Conservation (phyloP, 2,329 filamentous ascomycete genomes). For the Aureobasidium leucospermi region DNA sequence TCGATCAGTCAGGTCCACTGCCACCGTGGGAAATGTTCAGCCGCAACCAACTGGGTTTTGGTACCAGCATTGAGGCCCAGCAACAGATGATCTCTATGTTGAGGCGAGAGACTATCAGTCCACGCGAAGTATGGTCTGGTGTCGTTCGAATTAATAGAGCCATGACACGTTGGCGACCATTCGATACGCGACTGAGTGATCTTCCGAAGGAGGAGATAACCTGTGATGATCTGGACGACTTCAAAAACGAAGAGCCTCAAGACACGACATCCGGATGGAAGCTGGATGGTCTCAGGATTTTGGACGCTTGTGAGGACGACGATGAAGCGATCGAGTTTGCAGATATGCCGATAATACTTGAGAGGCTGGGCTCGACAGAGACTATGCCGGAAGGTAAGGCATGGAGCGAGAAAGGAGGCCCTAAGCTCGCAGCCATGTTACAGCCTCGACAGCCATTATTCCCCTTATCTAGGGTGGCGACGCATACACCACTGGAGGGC, state of each 20-base stretch:
- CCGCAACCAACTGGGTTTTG: conserved; percentile 8
- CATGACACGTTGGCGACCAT: conserved; percentile 40
- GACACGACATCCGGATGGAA: conserved; percentile 42
- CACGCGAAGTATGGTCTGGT: conserved; percentile 34
- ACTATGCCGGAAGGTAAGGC: background rate
- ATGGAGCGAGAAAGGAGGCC: background rate
- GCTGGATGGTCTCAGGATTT: conserved; percentile 38
- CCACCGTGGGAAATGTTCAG: conserved; percentile 42
- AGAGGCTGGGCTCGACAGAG: background rate
- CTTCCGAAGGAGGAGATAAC: conserved; percentile 35
- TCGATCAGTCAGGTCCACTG: conserved; percentile 36
- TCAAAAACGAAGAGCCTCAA: conserved; percentile 29
- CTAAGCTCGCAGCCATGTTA: background rate
- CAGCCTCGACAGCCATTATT: background rate
- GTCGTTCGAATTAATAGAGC: conserved; percentile 32
- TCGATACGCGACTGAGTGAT: conserved; percentile 34
- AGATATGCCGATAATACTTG: background rate
- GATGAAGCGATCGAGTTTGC: conserved; percentile 29
- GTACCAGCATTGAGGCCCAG: conserved; percentile 27
- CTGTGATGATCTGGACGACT: conserved; percentile 33
- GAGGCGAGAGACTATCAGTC: conserved; percentile 27
- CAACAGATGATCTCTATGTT: conserved; percentile 28
- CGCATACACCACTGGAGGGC: background rate
- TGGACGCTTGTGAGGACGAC: conserved; percentile 32
- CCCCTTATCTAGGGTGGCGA: background rate